These are phyloP conservation scores for Solanum virginianum DNA, from an alignment of 257 asterid genomes.

Conservation along the genomic window DNA sequence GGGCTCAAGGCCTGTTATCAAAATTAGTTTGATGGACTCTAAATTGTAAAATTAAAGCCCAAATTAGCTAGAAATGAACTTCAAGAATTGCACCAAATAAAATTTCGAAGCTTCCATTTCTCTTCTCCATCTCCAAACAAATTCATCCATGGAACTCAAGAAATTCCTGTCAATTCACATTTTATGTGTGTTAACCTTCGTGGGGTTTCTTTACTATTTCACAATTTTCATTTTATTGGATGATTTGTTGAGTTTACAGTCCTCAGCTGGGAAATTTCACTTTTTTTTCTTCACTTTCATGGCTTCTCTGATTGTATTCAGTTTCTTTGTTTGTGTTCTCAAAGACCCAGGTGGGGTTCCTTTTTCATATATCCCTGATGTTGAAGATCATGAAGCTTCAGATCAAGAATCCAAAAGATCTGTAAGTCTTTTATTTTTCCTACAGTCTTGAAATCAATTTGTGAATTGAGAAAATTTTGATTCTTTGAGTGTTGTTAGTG, in stretches of 20 bases:
- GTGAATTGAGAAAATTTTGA: background rate
- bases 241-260: constrained; percentile 50
- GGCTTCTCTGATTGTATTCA: constrained; percentile 26
- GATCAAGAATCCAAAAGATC: constrained; percentile 25
- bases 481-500: background rate
- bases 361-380: constrained; percentile 33
- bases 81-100: background rate
- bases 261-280: constrained; percentile 50
- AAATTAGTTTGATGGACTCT: background rate
- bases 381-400: constrained; percentile 16
- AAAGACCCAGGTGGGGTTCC: constrained; percentile 65
- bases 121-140: constrained; percentile 4
- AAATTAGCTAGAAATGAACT: background rate
- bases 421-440: constrained; percentile 6
- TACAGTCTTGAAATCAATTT: background rate
- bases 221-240: constrained; percentile 63
- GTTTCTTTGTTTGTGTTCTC: constrained; percentile 39
- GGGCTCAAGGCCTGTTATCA: background rate
- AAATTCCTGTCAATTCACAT: constrained; percentile 52
- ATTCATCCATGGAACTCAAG: constrained; percentile 31
- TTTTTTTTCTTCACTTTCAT: constrained; percentile 51
- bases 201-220: constrained; percentile 51
- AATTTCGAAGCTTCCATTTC: constrained; percentile 2
- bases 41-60: background rate
- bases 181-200: constrained; percentile 25